Percentiles rank a stretch among this genome's conserved stretches.
Evolutionary conservation across 495 filamentous ascomycete genomes (phyloP).

Genomic region (Aspergillus incahuasiensis): DNA sequence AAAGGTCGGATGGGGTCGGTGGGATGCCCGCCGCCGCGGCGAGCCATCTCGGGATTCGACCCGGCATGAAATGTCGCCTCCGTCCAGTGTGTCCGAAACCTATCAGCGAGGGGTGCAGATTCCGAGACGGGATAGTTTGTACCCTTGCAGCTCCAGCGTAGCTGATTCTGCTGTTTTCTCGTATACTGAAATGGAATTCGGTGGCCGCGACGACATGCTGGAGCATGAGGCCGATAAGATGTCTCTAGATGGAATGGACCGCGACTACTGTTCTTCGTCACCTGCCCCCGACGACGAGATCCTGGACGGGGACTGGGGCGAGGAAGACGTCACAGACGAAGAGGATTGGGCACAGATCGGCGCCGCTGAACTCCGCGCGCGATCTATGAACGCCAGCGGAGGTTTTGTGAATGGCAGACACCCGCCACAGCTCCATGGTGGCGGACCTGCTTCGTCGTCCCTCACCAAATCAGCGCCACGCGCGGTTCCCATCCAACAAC

Average conservation of each 20-base stretch:
- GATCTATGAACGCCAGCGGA: constrained; percentile 49
- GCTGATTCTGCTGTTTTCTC: constrained; percentile 70
- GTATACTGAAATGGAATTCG: constrained; percentile 57
- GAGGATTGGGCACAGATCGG: constrained; percentile 95
- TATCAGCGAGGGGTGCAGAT: constrained; percentile 62
- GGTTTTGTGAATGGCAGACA: constrained; percentile 29
- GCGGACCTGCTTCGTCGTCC: constrained; percentile 36
- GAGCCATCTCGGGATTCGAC: constrained; percentile 51
- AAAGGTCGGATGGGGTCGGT: constrained; percentile 96
- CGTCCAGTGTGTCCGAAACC: constrained; percentile 51
- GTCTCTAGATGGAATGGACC: constrained; percentile 77
- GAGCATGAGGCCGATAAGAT: constrained; percentile 94
- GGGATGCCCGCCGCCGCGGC: constrained; percentile 76
- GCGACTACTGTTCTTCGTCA: constrained; percentile 64
- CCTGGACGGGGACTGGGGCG: constrained; percentile 60
- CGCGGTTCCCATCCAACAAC: constrained; percentile 33
- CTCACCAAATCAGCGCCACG: constrained; percentile 37
- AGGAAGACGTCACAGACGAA: constrained; percentile 88
- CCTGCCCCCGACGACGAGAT: constrained; percentile 65
- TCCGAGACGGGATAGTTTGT: constrained; percentile 49
- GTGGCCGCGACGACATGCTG: constrained; percentile 55
- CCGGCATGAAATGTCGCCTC: constrained; percentile 32
- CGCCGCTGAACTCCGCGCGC: constrained; percentile 74
- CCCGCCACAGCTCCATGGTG: constrained; percentile 18
- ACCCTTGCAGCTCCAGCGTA: constrained; percentile 55